phyloP scores from a whole-genome alignment of 306 rosid species.

The Cucurbita pepo region DNA sequence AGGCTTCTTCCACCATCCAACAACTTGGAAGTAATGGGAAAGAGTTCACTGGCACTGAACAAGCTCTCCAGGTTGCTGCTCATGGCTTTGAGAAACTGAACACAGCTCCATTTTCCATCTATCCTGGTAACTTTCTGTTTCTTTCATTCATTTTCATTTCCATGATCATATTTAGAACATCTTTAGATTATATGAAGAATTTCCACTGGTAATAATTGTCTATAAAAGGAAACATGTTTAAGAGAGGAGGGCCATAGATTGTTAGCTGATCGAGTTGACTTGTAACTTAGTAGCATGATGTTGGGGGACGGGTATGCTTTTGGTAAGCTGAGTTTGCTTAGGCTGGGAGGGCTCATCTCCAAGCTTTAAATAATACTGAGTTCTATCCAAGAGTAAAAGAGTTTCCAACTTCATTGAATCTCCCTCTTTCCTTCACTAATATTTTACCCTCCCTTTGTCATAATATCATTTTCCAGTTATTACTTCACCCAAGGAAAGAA shows the following conservation, averaged over 20 bases:
- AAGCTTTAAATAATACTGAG: background rate
- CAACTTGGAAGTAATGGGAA: constrained; percentile 22
- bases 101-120: constrained; percentile 47
- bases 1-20: constrained; percentile 44
- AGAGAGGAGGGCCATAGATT: no score
- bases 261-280: no score
- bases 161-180: background rate
- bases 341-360: background rate
- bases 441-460: background rate
- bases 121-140: constrained; percentile 42
- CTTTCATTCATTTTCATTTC: background rate
- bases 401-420: background rate
- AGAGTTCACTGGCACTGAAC: constrained; percentile 34
- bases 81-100: constrained; percentile 39
- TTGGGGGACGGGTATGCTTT: background rate
- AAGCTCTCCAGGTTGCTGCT: constrained; percentile 13
- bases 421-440: background rate
- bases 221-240: no score
- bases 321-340: background rate
- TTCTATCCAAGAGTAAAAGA: background rate
- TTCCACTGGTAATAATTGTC: no score
- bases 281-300: no score
- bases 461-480: background rate
- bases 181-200: background rate
- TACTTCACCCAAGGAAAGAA: background rate